Conservation (phyloP, 1,284 basidiomycete genomes). For the Tranzscheliella williamsii region DNA sequence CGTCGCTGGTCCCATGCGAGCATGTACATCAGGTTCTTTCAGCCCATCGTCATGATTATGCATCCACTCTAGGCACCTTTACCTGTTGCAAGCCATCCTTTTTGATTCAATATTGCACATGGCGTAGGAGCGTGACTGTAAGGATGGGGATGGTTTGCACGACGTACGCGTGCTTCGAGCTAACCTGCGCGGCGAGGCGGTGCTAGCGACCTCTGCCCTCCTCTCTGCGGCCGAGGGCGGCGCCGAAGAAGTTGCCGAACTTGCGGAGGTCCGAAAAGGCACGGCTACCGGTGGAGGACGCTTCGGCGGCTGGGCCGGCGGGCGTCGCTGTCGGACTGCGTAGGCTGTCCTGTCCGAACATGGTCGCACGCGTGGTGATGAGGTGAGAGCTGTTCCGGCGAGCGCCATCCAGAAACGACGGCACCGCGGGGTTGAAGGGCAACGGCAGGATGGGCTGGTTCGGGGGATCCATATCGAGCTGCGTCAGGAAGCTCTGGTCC, state of each 20-base stretch:
- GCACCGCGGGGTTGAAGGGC: slow-evolving; percentile 27
- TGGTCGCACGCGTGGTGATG: slow-evolving; percentile 1
- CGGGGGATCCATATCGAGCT: slow-evolving; percentile 86
- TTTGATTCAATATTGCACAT: no score
- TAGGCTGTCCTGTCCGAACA: slow-evolving; percentile 17
- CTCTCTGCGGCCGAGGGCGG: slow-evolving; percentile 43
- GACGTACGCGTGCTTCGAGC: no score
- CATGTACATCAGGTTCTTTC: no score
- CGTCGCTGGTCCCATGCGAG: no score
- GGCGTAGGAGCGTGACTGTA: no score
- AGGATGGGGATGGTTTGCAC: no score
- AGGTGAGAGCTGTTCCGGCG: not conserved
- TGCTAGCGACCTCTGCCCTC: slow-evolving; percentile 1
- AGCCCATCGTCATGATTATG: no score
- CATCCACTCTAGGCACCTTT: no score
- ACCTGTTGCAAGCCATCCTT: no score
- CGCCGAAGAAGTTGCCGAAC: slow-evolving; percentile 54
- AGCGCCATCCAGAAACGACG: slow-evolving; percentile 25
- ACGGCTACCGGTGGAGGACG: no score
- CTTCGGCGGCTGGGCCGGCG: slow-evolving; percentile 15
- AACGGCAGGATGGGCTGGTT: slow-evolving; percentile 10
- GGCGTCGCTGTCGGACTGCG: slow-evolving; percentile 1
- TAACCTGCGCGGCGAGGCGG: not conserved
- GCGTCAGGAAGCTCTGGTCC: slow-evolving; percentile 62
- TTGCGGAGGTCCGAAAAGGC: slow-evolving; percentile 50